A percentile compares a stretch with the other conserved stretches of the same genome.
Evolutionary conservation across 2,329 filamentous ascomycete genomes (phyloP).

Genomic region (Septoria linicola): DNA sequence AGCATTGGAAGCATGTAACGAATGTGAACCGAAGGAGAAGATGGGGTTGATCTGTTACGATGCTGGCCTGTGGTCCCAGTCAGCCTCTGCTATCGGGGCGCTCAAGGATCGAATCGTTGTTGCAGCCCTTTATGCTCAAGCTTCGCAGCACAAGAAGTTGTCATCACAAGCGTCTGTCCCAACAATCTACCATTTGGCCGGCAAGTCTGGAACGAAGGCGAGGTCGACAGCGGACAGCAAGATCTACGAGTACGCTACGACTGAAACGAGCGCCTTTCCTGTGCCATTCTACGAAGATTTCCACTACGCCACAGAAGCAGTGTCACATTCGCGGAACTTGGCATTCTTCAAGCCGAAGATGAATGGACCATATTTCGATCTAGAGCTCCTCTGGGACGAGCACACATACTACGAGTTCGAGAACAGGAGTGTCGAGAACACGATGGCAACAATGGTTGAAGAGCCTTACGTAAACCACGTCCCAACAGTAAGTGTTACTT

Average conservation of each 20-base stretch:
- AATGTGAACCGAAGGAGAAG: slow-evolving; percentile 43
- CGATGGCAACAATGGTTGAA: slow-evolving; percentile 78
- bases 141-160: slow-evolving; percentile 21
- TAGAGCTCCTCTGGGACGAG: slow-evolving; percentile 77
- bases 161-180: slow-evolving; percentile 25
- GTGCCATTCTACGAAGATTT: slow-evolving; percentile 55
- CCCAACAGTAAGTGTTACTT: slow-evolving; percentile 50
- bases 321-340: slow-evolving; percentile 66
- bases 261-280: slow-evolving; percentile 45
- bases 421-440: slow-evolving; percentile 66
- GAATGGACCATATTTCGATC: slow-evolving; percentile 67
- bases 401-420: slow-evolving; percentile 71
- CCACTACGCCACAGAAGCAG: slow-evolving; percentile 54
- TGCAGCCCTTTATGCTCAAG: slow-evolving; percentile 38
- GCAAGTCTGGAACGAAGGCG: slow-evolving; percentile 25
- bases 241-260: slow-evolving; percentile 49
- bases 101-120: slow-evolving; percentile 32
- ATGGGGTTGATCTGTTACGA: slow-evolving; percentile 39
- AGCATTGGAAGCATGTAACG: slow-evolving; percentile 26
- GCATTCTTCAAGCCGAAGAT: slow-evolving; percentile 63
- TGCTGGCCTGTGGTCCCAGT: slow-evolving; percentile 15
- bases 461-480: slow-evolving; percentile 79
- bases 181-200: slow-evolving; percentile 31
- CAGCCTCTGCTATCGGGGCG: slow-evolving; percentile 32
- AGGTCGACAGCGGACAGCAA: slow-evolving; percentile 22